Conservation (phyloP, 768 basidiomycete species). For the Mycena crocata region DNA sequence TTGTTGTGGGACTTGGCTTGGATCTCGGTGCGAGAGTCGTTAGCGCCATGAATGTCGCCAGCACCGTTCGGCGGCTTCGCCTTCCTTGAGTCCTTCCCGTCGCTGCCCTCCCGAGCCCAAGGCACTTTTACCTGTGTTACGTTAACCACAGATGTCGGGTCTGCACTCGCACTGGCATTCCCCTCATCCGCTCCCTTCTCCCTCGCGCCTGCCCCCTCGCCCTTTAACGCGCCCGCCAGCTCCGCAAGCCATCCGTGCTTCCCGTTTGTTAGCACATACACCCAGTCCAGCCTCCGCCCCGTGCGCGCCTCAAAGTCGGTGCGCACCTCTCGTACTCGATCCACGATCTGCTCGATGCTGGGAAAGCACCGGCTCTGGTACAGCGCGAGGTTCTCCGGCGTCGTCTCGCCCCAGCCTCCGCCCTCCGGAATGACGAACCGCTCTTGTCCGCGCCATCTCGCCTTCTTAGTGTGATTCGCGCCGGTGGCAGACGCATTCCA, state of each 20-base stretch:
- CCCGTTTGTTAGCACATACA: conserved; percentile 63
- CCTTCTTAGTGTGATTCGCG: no score
- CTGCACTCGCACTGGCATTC: no score
- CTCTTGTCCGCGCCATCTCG: background rate
- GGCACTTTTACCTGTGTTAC: no score
- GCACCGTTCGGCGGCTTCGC: no score
- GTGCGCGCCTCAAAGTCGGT: conserved; percentile 32
- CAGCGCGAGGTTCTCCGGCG: conserved; percentile 11
- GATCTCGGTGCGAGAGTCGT: no score
- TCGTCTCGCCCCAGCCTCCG: background rate
- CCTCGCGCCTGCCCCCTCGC: conserved; percentile 47
- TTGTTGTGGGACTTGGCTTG: background rate
- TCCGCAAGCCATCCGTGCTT: conserved; percentile 53
- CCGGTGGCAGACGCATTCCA: no score
- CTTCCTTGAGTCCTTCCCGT: no score
- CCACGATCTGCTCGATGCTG: conserved; percentile 45
- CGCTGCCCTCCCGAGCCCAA: no score
- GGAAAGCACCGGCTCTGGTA: conserved; percentile 52
- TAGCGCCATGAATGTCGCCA: no score
- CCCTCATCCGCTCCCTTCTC: background rate
- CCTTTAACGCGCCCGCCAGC: conserved; percentile 54
- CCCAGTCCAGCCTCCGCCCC: conserved; percentile 32
- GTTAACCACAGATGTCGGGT: no score
- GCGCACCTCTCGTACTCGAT: conserved; percentile 45
- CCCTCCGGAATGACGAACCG: background rate